Evolutionary conservation across 2,329 filamentous ascomycete species (phyloP), one percentile per base, ranked within the genome.

Genomic region (Clarireedia sp.): DNA sequence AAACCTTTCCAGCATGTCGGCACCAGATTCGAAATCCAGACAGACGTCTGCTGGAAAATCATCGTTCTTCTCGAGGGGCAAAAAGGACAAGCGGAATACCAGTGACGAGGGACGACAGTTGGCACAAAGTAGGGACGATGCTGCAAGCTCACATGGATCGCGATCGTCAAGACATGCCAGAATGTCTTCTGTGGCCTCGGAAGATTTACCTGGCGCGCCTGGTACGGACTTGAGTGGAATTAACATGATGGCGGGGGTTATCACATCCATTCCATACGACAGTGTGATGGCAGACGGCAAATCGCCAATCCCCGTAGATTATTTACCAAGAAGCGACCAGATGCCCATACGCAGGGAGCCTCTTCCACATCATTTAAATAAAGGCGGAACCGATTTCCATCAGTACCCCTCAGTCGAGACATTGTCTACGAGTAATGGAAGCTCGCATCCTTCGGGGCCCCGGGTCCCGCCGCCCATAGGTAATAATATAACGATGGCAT

Each of bases 191-290:
- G 74, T 82, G 62, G 77, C 85, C 62, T 92, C 87, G 14, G 72
- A 89, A 65, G 89, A 92, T 66, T 75, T 81, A 58, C 80, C 83
- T 48, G 74, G 78, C 60, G 81, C 83, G 48, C 77, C 83, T 64
- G 85, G 86, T 55, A 65, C 73, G n/a, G 79, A 83, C 64, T 64
- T 68, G 48, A 73, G 78, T 58, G 84, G 82, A 57, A 73, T 91
- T 59, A 86, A 87, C 67, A 84, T 85, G 74, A 85, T 83, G 68
- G 86, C 90, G 36, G 90, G 90, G 57, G 82, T 92, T 57, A 89
- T 96, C 67, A 90, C 90, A 36, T 86, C 89, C 26, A 91, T 96
- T 61, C 89, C 91, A 33, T 95, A 95, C 74, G 89, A 95, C 64
- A 83, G 76, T 65, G 77, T 86, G 29, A 69, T 78, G 50, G 69